Evolutionary conservation across 441 rosid genomes (phyloP).

Genomic region (Melastoma candidum): DNA sequence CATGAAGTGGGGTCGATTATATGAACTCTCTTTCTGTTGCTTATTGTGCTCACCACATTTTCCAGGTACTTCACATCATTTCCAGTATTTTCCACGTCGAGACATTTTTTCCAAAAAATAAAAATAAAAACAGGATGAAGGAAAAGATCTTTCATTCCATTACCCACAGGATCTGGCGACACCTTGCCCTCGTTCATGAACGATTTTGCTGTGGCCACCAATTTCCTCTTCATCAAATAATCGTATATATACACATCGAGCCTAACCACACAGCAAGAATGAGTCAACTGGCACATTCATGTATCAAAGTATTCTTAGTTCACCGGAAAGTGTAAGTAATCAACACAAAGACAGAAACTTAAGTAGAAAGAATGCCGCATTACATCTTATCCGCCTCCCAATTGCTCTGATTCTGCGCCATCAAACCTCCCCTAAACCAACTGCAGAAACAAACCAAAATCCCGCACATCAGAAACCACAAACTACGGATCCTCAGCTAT

Average conservation of each 20-base stretch:
- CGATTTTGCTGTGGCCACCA: constrained; percentile 57
- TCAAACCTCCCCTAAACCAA: no score
- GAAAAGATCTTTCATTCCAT: constrained; percentile 5
- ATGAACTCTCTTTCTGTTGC: no score
- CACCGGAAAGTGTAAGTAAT: neutral
- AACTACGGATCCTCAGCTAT: no score
- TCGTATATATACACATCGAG: constrained; percentile 75
- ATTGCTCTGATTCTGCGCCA: constrained; percentile 3
- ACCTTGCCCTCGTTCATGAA: constrained; percentile 74
- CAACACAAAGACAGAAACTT: neutral
- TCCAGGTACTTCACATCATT: no score
- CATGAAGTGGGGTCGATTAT: no score
- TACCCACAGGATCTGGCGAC: constrained; percentile 75
- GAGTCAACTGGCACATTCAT: neutral
- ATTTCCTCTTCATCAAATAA: constrained; percentile 60
- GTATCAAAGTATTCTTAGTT: neutral
- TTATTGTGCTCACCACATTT: no score
- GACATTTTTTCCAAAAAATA: neutral
- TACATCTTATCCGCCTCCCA: constrained; percentile 11
- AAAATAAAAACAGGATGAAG: neutral
- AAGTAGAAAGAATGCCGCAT: neutral
- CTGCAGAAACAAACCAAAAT: no score
- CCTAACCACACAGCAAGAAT: constrained; percentile 21
- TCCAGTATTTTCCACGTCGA: no score
- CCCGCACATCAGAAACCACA: no score